phyloP scores from a whole-genome alignment of 129 eudicot species.

The Flaveria ramosissima region DNA sequence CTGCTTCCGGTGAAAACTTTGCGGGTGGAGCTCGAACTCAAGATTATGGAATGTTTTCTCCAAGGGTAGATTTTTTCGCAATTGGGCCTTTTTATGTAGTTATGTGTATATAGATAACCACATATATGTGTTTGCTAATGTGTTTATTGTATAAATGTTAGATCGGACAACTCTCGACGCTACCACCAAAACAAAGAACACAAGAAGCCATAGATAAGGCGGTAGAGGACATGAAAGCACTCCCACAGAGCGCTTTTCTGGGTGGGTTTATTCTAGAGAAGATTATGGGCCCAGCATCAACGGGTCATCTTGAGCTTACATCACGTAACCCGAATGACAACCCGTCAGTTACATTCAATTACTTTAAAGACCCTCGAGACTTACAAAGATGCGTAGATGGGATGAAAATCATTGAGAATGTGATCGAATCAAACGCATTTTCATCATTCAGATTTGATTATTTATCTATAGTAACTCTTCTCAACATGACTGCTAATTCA shows the following conservation, averaged over 20 bases:
- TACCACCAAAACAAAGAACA: constrained; percentile 94
- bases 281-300: constrained; percentile 73
- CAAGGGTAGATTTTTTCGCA: constrained; percentile 45
- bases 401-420: constrained; percentile 51
- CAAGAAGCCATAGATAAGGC: constrained; percentile 73
- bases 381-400: constrained; percentile 85
- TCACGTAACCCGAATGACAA: constrained; percentile 58
- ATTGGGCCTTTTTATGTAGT: neutral
- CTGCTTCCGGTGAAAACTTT: constrained; percentile 70
- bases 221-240: constrained; percentile 53
- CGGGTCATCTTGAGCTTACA: constrained; percentile 67
- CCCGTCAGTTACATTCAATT: constrained; percentile 79
- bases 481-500: constrained; percentile 67
- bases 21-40: constrained; percentile 41
- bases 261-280: constrained; percentile 93
- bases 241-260: constrained; percentile 52
- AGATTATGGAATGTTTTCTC: constrained; percentile 91
- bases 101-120: no score
- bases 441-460: constrained; percentile 44
- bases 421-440: constrained; percentile 74
- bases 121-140: neutral
- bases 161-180: constrained; percentile 92
- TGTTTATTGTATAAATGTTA: constrained; percentile 4
- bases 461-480: constrained; percentile 46
- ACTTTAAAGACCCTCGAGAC: constrained; percentile 76